Percentiles rank a stretch among this genome's conserved stretches.
phyloP scores from a whole-genome alignment of 805 yeast species.

The Starmerella floris region DNA sequence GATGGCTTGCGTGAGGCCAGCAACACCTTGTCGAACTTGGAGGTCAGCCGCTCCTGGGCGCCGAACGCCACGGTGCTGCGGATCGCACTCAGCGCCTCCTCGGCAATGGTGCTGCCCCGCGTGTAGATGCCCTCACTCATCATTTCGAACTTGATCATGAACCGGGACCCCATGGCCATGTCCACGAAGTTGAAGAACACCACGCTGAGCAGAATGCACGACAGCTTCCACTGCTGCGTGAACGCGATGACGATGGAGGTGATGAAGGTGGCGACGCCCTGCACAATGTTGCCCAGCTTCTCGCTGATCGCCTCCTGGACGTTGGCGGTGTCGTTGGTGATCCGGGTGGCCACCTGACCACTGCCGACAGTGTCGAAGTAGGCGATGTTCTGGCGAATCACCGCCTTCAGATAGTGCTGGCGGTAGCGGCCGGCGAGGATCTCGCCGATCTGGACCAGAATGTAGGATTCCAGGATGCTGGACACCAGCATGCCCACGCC shows the following conservation, averaged over 20 bases:
- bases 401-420: constrained; percentile 27
- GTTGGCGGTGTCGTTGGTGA: constrained; percentile 31
- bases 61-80: constrained; percentile 34
- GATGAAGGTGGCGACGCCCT: constrained; percentile 30
- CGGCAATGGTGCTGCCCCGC: constrained; percentile 30
- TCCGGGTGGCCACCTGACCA: constrained; percentile 34
- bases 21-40: constrained; percentile 26
- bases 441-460: constrained; percentile 32
- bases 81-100: constrained; percentile 32
- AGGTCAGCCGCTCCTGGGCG: constrained; percentile 28
- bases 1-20: constrained; percentile 21
- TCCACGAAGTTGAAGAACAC: constrained; percentile 25
- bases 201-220: constrained; percentile 27
- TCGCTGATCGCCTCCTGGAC: constrained; percentile 34
- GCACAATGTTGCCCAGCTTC: constrained; percentile 30
- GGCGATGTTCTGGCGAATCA: constrained; percentile 32
- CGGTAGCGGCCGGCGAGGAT: constrained; percentile 31
- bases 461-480: constrained; percentile 26
- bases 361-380: constrained; percentile 33
- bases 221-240: constrained; percentile 28
- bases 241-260: constrained; percentile 30
- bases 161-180: constrained; percentile 25
- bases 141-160: constrained; percentile 24
- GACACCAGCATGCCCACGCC: constrained; percentile 29
- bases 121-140: constrained; percentile 22